phyloP scores from a whole-genome alignment of 768 basidiomycete genomes.

The Amanita pseudoporphyria region DNA sequence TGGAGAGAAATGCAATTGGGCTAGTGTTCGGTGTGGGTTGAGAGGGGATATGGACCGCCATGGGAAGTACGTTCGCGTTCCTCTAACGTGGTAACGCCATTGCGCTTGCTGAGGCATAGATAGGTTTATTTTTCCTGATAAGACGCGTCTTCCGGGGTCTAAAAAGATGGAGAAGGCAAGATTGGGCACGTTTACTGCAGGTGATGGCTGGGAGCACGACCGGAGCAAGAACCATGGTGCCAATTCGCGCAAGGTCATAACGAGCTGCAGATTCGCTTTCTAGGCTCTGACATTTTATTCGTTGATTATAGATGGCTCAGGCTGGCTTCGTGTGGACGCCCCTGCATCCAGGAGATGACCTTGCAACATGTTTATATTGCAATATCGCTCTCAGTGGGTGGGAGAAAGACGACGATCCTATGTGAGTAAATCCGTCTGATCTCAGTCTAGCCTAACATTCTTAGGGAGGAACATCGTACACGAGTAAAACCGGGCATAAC shows the following conservation, averaged over 20 bases:
- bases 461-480: conserved; percentile 67
- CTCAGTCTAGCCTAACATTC: neutral
- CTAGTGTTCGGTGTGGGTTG: conserved; percentile 65
- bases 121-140: conserved; percentile 53
- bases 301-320: conserved; percentile 59
- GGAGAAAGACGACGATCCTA: conserved; percentile 80
- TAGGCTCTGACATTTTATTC: neutral
- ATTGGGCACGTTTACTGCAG: conserved; percentile 48
- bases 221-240: conserved; percentile 49
- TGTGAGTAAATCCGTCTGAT: conserved; percentile 37
- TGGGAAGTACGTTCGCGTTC: conserved; percentile 37
- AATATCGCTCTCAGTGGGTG: conserved; percentile 72
- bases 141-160: conserved; percentile 52
- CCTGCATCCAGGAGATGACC: conserved; percentile 59
- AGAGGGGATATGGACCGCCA: conserved; percentile 44
- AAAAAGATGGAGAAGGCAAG: conserved; percentile 68
- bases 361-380: conserved; percentile 82
- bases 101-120: conserved; percentile 4
- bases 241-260: conserved; percentile 55
- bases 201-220: conserved; percentile 66
- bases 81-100: neutral
- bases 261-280: neutral
- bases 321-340: conserved; percentile 85
- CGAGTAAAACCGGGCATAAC: conserved; percentile 40
- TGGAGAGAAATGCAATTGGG: conserved; percentile 65